Percentiles rank a stretch among this genome's conserved stretches.
Conservation (phyloP, 2,329 filamentous ascomycete genomes). For the Ceratocystis alfenasii region DNA sequence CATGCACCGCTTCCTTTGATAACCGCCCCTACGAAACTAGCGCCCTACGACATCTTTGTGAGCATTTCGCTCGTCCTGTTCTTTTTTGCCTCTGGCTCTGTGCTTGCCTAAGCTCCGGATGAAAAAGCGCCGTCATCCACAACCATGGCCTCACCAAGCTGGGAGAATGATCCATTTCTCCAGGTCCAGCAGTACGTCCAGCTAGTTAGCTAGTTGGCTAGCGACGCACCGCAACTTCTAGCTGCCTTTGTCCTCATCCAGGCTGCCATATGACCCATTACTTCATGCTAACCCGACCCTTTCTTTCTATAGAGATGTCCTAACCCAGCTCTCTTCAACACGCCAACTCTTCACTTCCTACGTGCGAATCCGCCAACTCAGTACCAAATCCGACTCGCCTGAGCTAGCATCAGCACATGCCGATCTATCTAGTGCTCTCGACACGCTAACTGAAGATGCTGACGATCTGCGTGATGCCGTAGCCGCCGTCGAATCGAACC, state of each 20-base stretch:
- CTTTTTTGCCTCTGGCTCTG: not conserved
- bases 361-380: slow-evolving; percentile 83
- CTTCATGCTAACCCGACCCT: slow-evolving; percentile 18
- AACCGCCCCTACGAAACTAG: too few relatives aligned
- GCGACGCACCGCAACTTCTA: not conserved
- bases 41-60: not conserved
- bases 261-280: not conserved
- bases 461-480: slow-evolving; percentile 81
- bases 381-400: slow-evolving; percentile 57
- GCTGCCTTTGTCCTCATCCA: not conserved
- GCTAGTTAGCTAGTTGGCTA: not conserved
- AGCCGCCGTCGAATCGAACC: slow-evolving; percentile 73
- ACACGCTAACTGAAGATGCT: slow-evolving; percentile 67
- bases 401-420: slow-evolving; percentile 70
- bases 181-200: slow-evolving; percentile 53
- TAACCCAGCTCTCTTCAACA: slow-evolving; percentile 65
- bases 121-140: slow-evolving; percentile 14
- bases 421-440: slow-evolving; percentile 55
- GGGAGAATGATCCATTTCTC: slow-evolving; percentile 59
- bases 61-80: not conserved
- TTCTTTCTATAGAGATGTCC: slow-evolving; percentile 58
- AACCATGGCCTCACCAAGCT: slow-evolving; percentile 56
- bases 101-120: slow-evolving; percentile 11
- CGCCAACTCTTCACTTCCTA: slow-evolving; percentile 88
- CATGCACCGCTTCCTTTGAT: too few relatives aligned